phyloP scores from a whole-genome alignment of 306 rosid genomes.

The Casuarina equisetifolia region DNA sequence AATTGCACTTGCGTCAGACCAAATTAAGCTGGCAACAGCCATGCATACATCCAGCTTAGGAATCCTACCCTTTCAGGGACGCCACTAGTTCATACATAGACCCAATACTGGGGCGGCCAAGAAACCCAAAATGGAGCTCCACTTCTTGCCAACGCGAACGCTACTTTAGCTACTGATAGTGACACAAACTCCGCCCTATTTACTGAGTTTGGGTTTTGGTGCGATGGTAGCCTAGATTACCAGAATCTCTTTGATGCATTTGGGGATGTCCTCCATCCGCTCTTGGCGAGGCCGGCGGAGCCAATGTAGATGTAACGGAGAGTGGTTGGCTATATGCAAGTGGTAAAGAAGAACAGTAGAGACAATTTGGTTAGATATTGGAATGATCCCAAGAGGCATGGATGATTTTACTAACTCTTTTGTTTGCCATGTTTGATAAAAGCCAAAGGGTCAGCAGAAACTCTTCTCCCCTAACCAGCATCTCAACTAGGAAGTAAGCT shows the following conservation, averaged over 20 bases:
- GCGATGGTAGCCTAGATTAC: constrained; percentile 33
- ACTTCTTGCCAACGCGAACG: constrained; percentile 65
- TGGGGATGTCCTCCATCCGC: constrained; percentile 56
- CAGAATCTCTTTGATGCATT: constrained; percentile 47
- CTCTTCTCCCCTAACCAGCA: constrained; percentile 31
- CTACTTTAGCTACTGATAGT: constrained; percentile 40
- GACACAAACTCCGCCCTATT: constrained; percentile 42
- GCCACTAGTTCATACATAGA: constrained; percentile 24
- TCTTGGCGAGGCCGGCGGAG: constrained; percentile 45
- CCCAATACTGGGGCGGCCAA: constrained; percentile 27
- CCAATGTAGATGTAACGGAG: constrained; percentile 45
- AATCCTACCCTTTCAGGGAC: constrained; percentile 43
- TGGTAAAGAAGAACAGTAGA: constrained; percentile 15
- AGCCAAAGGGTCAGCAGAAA: constrained; percentile 16
- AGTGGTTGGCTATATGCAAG: constrained; percentile 75
- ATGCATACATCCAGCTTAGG: constrained; percentile 27
- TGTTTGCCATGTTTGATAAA: constrained; percentile 55
- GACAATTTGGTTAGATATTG: constrained; percentile 50
- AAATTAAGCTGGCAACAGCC: constrained; percentile 56
- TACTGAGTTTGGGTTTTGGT: constrained; percentile 15
- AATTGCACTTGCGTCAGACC: constrained; percentile 28
- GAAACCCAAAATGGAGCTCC: constrained; percentile 37
- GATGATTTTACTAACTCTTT: constrained; percentile 27
- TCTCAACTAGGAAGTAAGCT: constrained; percentile 28
- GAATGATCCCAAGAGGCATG: constrained; percentile 42